Percentiles rank a stretch among this genome's conserved stretches.
Conservation (phyloP, 306 rosid species). For the Cucumis melo region DNA sequence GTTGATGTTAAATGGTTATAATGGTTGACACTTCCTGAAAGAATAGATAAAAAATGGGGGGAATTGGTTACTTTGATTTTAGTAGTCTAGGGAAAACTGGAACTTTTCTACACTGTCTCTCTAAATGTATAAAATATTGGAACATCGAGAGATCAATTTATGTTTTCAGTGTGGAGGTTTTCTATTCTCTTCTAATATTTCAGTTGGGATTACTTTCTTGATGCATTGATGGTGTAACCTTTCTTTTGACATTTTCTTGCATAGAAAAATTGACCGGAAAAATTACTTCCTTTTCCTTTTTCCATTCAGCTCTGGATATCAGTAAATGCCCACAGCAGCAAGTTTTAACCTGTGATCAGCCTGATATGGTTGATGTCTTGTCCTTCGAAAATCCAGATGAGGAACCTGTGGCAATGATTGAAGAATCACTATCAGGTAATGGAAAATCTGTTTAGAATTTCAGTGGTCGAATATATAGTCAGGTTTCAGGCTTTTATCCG, state of each 20-base stretch:
- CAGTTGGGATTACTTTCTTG: neutral
- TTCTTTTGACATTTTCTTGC: neutral
- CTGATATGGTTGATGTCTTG: slow-evolving; percentile 58
- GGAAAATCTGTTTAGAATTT: neutral
- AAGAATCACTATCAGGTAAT: slow-evolving; percentile 74
- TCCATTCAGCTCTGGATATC: slow-evolving; percentile 40
- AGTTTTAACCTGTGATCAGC: slow-evolving; percentile 55
- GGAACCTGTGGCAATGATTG: slow-evolving; percentile 70
- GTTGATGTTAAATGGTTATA: neutral
- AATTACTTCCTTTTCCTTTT: neutral
- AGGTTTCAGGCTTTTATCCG: neutral
- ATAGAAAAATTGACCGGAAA: neutral
- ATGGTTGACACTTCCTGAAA: neutral
- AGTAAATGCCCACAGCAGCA: slow-evolving; percentile 53
- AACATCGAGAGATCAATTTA: neutral
- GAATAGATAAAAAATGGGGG: neutral
- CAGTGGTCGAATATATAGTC: neutral
- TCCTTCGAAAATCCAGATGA: slow-evolving; percentile 62
- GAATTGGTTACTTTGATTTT: neutral
- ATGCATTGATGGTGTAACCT: neutral
- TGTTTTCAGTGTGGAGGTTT: neutral
- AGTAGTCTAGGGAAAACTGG: neutral
- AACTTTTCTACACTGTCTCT: neutral
- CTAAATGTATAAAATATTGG: neutral
- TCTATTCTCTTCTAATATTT: neutral